Evolutionary conservation across 257 asterid genomes (phyloP), one percentile per base, ranked within the genome.

Genomic region (Leptodermis oblonga): DNA sequence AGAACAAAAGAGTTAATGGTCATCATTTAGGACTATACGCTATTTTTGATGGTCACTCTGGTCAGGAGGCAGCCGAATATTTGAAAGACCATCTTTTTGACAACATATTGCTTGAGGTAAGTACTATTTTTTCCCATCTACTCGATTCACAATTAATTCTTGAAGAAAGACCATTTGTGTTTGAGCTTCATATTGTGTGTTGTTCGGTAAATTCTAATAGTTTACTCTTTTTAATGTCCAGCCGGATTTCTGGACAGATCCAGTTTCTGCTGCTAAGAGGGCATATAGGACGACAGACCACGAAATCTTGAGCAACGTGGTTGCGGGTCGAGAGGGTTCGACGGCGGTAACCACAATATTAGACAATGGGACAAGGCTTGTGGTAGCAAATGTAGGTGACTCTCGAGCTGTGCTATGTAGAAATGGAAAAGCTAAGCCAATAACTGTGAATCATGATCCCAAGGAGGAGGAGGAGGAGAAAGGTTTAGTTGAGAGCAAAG

Each of bases 41-140:
- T 42, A 84, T 84, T 42, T 86, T 82, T 45, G 86, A 84, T 45
- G 88, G 92, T n/a, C 88, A 84, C 41, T 77, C 81, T 33, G 85
- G 85, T 63, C 45, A 68, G 0, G 34, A 79, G 17, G 90, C 82
- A 51, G 80, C 88, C 1, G 80, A 82, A 55, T 86, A 84, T 76
- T 70, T 86, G 74, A 78, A 79, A 30, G 37, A 46, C 55, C 82
- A 73, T 74, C 70, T 86, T 17, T 86, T 84, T 28, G 73, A 81
- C 5, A 62, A 84, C 56, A 82, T 86, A 52, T 67, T 86, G 11
- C 70, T 64, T 10, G 76, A 81, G 85, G 92, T 84, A 77, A 12
- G 0, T 6, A 3, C n/a, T n/a, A n/a, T n/a, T n/a, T n/a, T n/a
- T n/a, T n/a, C n/a, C n/a, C n/a, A n/a, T n/a, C n/a, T n/a, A n/a